phyloP scores from a whole-genome alignment of 2,329 filamentous ascomycete species.

The Alternaria incomplexa region DNA sequence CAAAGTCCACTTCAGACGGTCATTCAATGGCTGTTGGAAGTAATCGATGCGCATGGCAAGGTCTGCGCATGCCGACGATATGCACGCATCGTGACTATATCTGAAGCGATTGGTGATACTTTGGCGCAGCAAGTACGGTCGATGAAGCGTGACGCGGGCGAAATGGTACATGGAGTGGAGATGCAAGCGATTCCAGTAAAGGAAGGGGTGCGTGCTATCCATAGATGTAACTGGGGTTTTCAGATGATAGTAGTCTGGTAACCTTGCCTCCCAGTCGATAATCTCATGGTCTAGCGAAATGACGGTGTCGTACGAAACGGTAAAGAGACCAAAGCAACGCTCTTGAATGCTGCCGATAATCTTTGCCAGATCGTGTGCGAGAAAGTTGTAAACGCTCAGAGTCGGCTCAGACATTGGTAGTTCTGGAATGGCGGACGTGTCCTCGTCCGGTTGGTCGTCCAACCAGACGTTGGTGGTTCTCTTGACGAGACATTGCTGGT shows the following conservation, averaged over 20 bases:
- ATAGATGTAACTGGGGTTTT: constrained; percentile 40
- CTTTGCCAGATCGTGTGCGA: constrained; percentile 43
- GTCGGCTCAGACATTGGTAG: constrained; percentile 43
- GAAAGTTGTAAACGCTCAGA: constrained; percentile 39
- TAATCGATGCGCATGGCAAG: constrained; percentile 47
- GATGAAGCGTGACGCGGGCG: constrained; percentile 50
- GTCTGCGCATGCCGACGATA: constrained; percentile 51
- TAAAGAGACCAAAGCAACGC: constrained; percentile 47
- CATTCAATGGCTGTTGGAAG: constrained; percentile 37
- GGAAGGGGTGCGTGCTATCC: constrained; percentile 37
- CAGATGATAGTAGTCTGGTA: constrained; percentile 47
- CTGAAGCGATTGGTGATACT: constrained; percentile 51
- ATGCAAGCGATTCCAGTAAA: constrained; percentile 49
- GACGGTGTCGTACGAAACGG: constrained; percentile 49
- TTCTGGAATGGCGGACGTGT: constrained; percentile 25
- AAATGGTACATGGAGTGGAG: constrained; percentile 52
- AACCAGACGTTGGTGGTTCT: constrained; percentile 50
- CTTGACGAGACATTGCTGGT: constrained; percentile 49
- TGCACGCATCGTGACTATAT: constrained; percentile 51
- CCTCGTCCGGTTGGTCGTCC: constrained; percentile 44
- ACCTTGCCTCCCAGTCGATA: constrained; percentile 36
- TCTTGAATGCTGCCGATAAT: constrained; percentile 52
- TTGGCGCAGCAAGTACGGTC: constrained; percentile 49
- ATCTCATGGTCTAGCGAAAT: constrained; percentile 46
- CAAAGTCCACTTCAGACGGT: constrained; percentile 45